Evolutionary conservation across 345 rosid species (phyloP).

Genomic region (Moricandia moricandioides): DNA sequence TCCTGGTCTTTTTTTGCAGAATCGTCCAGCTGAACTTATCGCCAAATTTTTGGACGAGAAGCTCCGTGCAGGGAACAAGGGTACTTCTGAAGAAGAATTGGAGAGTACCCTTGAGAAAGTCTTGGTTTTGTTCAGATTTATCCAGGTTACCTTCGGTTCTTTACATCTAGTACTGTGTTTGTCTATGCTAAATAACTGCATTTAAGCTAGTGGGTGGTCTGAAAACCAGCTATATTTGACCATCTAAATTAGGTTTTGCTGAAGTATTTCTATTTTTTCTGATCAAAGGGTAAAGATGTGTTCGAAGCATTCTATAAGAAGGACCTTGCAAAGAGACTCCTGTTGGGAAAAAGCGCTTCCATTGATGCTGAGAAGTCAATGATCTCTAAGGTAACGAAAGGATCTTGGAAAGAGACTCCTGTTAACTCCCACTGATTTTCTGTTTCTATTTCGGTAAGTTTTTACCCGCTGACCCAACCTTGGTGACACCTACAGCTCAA

Average conservation of each 20-base stretch:
- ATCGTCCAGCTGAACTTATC: conserved; percentile 96
- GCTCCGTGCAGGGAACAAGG: conserved; percentile 99
- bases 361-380: conserved; percentile 99
- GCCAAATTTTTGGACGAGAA: conserved; percentile 98
- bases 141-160: conserved; percentile 59
- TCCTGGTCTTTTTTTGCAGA: conserved; percentile 49
- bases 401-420: neutral
- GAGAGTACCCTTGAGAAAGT: conserved; percentile 98
- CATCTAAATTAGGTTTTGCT: conserved; percentile 22
- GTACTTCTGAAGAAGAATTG: conserved; percentile 98
- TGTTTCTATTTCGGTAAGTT: neutral
- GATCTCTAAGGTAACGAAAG: conserved; percentile 46
- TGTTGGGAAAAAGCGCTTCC: conserved; percentile 96
- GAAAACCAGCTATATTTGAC: neutral
- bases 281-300: conserved; percentile 90
- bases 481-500: conserved; percentile 64
- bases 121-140: conserved; percentile 92
- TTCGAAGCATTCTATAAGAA: conserved; percentile 98
- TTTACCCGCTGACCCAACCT: conserved; percentile 31
- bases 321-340: conserved; percentile 94
- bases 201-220: neutral
- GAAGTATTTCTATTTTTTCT: conserved; percentile 12
- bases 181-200: neutral
- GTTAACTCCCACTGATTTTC: neutral
- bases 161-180: conserved; percentile 3